Conservation (phyloP, 2,329 filamentous ascomycete genomes). For the Bimuria novae-zelandiae region DNA sequence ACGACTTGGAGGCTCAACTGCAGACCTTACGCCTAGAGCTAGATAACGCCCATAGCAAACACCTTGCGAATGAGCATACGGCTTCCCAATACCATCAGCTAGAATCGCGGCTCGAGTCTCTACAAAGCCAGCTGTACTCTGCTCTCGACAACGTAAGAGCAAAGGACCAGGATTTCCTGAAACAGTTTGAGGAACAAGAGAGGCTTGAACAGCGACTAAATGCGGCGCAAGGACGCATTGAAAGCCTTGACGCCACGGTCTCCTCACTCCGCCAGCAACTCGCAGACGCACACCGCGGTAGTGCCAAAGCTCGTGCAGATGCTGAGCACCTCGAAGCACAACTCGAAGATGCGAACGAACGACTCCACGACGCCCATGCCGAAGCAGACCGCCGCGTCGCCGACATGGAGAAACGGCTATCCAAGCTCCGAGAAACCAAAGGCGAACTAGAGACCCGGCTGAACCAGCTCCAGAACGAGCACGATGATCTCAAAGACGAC, state of each 20-base stretch:
- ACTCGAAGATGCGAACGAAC: constrained; percentile 32
- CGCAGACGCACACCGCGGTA: constrained; percentile 35
- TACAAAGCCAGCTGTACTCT: constrained; percentile 30
- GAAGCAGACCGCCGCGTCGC: constrained; percentile 35
- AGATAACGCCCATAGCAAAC: constrained; percentile 14
- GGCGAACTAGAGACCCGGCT: constrained; percentile 28
- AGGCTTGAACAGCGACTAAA: constrained; percentile 29
- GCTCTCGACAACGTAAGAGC: constrained; percentile 21
- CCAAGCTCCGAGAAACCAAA: constrained; percentile 34
- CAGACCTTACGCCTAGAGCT: constrained; percentile 26
- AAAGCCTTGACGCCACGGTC: constrained; percentile 33
- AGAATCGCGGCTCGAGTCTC: constrained; percentile 17
- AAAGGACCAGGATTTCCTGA: constrained; percentile 33
- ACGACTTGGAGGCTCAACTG: constrained; percentile 29
- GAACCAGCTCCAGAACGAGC: constrained; percentile 32
- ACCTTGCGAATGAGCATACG: constrained; percentile 10
- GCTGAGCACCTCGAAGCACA: constrained; percentile 32
- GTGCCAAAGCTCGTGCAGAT: constrained; percentile 27
- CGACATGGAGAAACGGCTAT: constrained; percentile 37
- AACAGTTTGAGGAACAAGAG: constrained; percentile 31
- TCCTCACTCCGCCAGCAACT: constrained; percentile 40
- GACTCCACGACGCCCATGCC: constrained; percentile 26
- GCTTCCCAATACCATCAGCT: constrained; percentile 10
- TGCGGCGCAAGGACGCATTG: constrained; percentile 34
- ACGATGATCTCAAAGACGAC: constrained; percentile 32